A percentile compares a stretch with the other conserved stretches of the same genome.
Conservation (phyloP, 495 filamentous ascomycete genomes). For the Darksidea phi region DNA sequence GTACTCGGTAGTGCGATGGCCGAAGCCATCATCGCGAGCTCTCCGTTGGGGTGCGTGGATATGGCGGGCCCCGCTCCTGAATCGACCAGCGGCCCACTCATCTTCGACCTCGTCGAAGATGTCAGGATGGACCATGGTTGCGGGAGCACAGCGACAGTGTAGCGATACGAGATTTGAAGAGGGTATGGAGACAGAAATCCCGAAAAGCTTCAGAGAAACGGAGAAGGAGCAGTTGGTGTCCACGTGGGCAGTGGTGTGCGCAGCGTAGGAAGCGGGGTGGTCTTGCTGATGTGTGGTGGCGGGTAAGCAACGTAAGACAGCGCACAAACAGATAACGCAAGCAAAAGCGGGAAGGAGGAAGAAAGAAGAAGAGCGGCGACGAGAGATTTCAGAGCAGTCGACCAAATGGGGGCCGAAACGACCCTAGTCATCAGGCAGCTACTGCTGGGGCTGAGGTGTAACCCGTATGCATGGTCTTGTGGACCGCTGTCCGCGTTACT, state of each 20-base stretch:
- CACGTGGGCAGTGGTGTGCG: neutral
- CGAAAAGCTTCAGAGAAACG: neutral
- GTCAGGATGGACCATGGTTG: conserved; percentile 19
- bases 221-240: too few relatives aligned
- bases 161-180: neutral
- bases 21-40: conserved; percentile 1
- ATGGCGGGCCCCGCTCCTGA: conserved; percentile 34
- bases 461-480: conserved; percentile 12
- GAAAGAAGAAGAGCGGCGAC: conserved; percentile 13
- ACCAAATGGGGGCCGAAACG: conserved; percentile 27
- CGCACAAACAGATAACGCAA: conserved; percentile 20
- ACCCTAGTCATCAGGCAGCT: conserved; percentile 32
- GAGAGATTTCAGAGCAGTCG: conserved; percentile 27
- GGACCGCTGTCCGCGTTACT: conserved; percentile 1
- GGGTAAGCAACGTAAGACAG: conserved; percentile 15
- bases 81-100: conserved; percentile 26
- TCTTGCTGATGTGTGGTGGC: neutral
- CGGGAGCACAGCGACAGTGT: conserved; percentile 7
- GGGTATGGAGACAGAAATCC: neutral
- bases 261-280: too few relatives aligned
- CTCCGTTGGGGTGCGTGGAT: conserved; percentile 22
- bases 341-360: conserved; percentile 27
- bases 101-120: conserved; percentile 34
- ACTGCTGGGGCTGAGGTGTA: conserved; percentile 21
- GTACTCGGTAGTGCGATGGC: conserved; percentile 15